These are phyloP conservation scores for Schoenoplectus tabernaemontani DNA, from an alignment of 202 grass and related monocot genomes.

Conservation along the genomic window DNA sequence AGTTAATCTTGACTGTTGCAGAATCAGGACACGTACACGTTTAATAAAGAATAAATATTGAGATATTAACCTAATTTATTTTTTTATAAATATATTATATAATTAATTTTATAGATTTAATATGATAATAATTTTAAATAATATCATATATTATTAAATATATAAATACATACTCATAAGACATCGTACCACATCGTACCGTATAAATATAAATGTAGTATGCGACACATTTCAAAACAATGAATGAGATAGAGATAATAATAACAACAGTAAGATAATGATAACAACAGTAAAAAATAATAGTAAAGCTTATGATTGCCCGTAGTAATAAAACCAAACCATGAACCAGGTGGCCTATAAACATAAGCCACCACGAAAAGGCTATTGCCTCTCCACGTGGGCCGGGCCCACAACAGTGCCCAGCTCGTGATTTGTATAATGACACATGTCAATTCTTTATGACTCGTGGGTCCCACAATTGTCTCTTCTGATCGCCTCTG, in stretches of 20 bases:
- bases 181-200: too few species aligned
- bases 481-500: not conserved
- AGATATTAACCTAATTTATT: too few species aligned
- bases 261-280: not conserved
- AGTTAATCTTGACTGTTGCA: too few species aligned
- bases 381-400: not conserved
- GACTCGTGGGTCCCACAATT: not conserved
- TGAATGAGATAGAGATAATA: not conserved
- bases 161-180: too few species aligned
- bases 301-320: not conserved
- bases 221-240: too few species aligned
- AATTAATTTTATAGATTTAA: too few species aligned
- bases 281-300: not conserved
- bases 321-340: not conserved
- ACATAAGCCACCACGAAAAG: not conserved
- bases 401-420: not conserved
- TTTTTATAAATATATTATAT: too few species aligned
- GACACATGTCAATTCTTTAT: not conserved
- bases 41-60: too few species aligned
- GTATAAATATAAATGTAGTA: too few species aligned
- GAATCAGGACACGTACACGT: too few species aligned
- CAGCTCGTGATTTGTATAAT: not conserved
- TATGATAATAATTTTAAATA: too few species aligned
- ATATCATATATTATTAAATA: too few species aligned
- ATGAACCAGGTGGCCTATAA: slow-evolving; percentile 1